Conservation (phyloP, 2,329 filamentous ascomycete species). For the Nigrospora sphaerica region DNA sequence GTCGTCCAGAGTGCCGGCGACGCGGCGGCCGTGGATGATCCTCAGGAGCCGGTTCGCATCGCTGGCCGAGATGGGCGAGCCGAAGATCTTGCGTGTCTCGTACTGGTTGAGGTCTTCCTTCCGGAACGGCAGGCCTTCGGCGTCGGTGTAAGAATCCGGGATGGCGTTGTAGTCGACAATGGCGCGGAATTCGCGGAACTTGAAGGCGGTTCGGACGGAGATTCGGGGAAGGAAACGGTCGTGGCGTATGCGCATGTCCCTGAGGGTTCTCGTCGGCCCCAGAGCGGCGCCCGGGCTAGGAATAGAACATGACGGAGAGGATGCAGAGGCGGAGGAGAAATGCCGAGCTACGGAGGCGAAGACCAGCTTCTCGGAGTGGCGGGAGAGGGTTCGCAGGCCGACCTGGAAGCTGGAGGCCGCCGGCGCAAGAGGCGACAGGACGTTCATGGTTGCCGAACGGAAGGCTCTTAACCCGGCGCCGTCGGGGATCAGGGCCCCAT, state of each 20-base stretch:
- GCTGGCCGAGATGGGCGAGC: constrained; percentile 32
- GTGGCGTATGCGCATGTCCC: constrained; percentile 2
- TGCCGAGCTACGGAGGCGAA: constrained; percentile 8
- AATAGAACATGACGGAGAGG: constrained; percentile 9
- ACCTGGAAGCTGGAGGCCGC: constrained; percentile 20
- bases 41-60: constrained; percentile 47
- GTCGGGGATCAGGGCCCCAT: constrained; percentile 2
- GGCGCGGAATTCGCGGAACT: constrained; percentile 20
- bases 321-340: constrained; percentile 11
- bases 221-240: constrained; percentile 9
- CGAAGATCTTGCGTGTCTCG: constrained; percentile 44
- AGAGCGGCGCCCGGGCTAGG: constrained; percentile 9
- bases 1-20: constrained; percentile 57
- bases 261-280: constrained; percentile 4
- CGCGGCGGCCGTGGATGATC: constrained; percentile 55
- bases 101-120: constrained; percentile 37
- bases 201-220: constrained; percentile 19
- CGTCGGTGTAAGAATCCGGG: constrained; percentile 50
- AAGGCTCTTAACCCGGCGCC: constrained; percentile 11
- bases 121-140: constrained; percentile 46
- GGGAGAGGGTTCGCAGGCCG: constrained; percentile 19
- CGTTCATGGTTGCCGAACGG: constrained; percentile 17
- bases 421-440: constrained; percentile 15
- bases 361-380: constrained; percentile 13
- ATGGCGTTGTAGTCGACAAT: constrained; percentile 50